A percentile compares a stretch with the other conserved stretches of the same genome.
phyloP scores from a whole-genome alignment of 148 eudicot genomes.

The Silene uniflora region DNA sequence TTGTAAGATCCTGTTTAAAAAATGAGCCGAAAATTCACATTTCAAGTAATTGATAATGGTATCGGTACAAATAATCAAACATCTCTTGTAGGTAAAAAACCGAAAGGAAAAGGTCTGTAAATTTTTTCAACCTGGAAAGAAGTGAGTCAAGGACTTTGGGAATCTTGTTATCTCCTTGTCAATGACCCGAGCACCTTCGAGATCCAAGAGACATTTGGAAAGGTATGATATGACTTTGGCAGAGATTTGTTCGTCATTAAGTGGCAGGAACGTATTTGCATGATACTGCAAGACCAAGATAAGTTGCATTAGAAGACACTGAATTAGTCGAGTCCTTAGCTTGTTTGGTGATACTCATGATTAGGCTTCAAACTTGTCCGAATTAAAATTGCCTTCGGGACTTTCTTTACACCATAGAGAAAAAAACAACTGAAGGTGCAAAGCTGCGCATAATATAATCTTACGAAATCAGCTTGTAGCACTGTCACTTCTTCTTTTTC shows the following conservation, averaged over 20 bases:
- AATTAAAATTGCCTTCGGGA: neutral
- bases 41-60: neutral
- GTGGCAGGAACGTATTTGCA: conserved; percentile 59
- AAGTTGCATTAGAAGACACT: conserved; percentile 5
- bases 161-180: conserved; percentile 59
- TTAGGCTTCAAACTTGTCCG: neutral
- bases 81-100: neutral
- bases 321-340: neutral
- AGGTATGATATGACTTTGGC: conserved; percentile 46
- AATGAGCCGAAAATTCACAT: neutral
- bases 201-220: conserved; percentile 49
- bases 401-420: neutral
- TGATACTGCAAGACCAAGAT: conserved; percentile 42
- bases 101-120: no score
- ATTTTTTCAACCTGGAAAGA: conserved; percentile 45
- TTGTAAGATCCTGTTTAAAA: conserved; percentile 59
- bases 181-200: conserved; percentile 39
- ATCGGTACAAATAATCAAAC: neutral
- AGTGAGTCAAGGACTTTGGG: conserved; percentile 60
- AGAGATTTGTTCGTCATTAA: conserved; percentile 56
- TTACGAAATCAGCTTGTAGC: conserved; percentile 66
- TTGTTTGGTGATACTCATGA: neutral
- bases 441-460: conserved; percentile 12
- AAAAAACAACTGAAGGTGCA: neutral
- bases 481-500: conserved; percentile 45